Conservation (phyloP, 345 rosid species). For the Brassica rapa region DNA sequence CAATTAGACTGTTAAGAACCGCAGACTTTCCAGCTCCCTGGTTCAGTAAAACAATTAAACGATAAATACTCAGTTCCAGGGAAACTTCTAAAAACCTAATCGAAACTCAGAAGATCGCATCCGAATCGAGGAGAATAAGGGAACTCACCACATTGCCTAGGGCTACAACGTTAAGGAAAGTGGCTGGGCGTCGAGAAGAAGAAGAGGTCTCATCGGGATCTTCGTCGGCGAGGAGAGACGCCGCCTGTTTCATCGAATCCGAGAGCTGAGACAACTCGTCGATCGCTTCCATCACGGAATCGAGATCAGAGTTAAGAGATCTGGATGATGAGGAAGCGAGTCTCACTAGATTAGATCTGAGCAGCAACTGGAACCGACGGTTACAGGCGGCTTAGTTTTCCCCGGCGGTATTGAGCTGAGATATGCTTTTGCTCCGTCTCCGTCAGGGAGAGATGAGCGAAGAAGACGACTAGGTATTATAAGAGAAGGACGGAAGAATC, state of each 20-base stretch:
- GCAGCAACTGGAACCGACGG: constrained; percentile 16
- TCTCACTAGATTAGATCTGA: constrained; percentile 31
- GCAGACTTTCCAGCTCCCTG: constrained; percentile 99
- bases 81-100: neutral
- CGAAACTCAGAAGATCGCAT: neutral
- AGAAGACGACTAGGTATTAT: constrained; percentile 31
- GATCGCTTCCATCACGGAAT: constrained; percentile 81
- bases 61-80: neutral
- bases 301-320: constrained; percentile 36
- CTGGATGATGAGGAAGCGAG: constrained; percentile 24
- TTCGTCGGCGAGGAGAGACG: constrained; percentile 86
- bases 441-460: constrained; percentile 6
- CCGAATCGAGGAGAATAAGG: constrained; percentile 9
- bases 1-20: constrained; percentile 84
- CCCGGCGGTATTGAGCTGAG: constrained; percentile 22
- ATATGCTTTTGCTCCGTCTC: constrained; percentile 1
- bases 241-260: constrained; percentile 87
- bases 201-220: constrained; percentile 70
- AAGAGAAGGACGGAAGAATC: constrained; percentile 19
- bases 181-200: constrained; percentile 61
- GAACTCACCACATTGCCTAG: constrained; percentile 87
- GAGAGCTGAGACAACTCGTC: constrained; percentile 83
- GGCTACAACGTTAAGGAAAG: constrained; percentile 82
- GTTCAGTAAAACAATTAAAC: constrained; percentile 17
- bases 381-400: constrained; percentile 4